A percentile compares a stretch with the other conserved stretches of the same genome.
Conservation (phyloP, 805 yeast species). For the Teunomyces stri region DNA sequence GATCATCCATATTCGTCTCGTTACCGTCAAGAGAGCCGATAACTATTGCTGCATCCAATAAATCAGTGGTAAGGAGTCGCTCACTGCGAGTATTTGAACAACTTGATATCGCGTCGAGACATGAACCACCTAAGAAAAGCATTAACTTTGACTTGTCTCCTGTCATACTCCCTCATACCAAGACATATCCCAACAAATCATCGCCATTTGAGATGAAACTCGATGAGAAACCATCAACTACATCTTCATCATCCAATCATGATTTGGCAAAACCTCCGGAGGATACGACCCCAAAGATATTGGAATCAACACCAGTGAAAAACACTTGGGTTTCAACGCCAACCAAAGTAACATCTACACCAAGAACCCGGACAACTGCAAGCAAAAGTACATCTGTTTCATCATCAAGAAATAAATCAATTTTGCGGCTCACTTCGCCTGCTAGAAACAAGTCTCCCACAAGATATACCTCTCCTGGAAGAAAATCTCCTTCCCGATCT, state of each 20-base stretch:
- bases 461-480: not conserved
- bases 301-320: not conserved
- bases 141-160: constrained; percentile 2
- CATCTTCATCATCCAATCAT: not conserved
- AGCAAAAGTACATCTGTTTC: not conserved
- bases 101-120: constrained; percentile 12
- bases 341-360: not conserved
- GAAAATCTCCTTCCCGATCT: constrained; percentile 1
- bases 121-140: constrained; percentile 5
- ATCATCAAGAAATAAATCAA: not conserved
- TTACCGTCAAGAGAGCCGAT: constrained; percentile 41
- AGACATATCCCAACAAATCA: not conserved
- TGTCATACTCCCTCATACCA: not conserved
- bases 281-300: not conserved
- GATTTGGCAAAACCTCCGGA: not conserved
- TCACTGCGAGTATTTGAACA: constrained; percentile 19
- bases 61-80: constrained; percentile 8
- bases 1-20: constrained; percentile 34
- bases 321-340: not conserved
- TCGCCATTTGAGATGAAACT: not conserved
- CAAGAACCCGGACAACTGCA: not conserved
- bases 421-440: not conserved
- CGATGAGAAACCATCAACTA: not conserved
- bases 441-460: not conserved
- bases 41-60: constrained; percentile 11